phyloP scores from a whole-genome alignment of 2,329 filamentous ascomycete species.

The Fusarium falciforme region DNA sequence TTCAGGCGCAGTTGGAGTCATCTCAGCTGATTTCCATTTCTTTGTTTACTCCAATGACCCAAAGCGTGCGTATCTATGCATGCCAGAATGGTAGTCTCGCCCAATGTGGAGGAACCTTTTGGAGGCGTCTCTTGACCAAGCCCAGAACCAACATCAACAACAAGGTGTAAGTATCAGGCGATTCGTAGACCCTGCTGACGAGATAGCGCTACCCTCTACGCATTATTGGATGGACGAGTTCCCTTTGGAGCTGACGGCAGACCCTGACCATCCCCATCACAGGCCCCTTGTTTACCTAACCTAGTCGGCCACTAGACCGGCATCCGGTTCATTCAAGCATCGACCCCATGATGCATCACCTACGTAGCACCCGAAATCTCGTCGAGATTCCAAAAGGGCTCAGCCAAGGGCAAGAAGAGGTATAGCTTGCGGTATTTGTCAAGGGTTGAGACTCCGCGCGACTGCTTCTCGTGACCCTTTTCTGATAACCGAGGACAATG shows the following conservation, averaged over 20 bases:
- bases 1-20: neutral
- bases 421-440: slow-evolving; percentile 1
- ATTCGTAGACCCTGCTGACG: neutral
- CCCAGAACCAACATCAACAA: neutral
- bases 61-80: neutral
- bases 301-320: slow-evolving; percentile 7
- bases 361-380: neutral
- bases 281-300: neutral
- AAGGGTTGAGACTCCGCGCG: slow-evolving; percentile 4
- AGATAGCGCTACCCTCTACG: neutral
- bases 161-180: neutral
- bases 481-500: neutral
- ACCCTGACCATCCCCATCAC: neutral
- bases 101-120: neutral
- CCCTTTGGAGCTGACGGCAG: slow-evolving; percentile 12
- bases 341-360: slow-evolving; percentile 17
- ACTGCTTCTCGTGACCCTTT: slow-evolving; percentile 25
- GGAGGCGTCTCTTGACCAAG: neutral
- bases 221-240: slow-evolving; percentile 13
- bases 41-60: neutral
- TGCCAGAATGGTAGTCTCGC: neutral
- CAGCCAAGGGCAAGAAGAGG: neutral
- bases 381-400: neutral
- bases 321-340: slow-evolving; percentile 4
- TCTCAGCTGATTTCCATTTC: neutral